A percentile compares a stretch with the other conserved stretches of the same genome.
Conservation (phyloP, 176 grass and related monocot species). For the maize (Zea mays) region DNA sequence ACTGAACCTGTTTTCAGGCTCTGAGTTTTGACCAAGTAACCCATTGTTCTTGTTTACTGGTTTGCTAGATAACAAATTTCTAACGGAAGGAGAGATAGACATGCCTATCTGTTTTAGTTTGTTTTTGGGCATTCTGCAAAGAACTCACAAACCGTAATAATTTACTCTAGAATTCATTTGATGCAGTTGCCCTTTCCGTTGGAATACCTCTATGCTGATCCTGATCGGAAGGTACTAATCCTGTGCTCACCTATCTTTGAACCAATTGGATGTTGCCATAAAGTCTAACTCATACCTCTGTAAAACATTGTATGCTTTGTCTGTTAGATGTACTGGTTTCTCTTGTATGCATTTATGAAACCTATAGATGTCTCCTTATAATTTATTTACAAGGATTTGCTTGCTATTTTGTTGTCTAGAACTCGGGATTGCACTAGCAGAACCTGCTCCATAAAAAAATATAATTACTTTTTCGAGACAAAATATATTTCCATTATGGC, state of each 20-base stretch:
- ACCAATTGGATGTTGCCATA: constrained; percentile 19
- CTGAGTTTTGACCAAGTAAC: no score
- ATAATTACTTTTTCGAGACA: no score
- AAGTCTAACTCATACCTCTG: neutral
- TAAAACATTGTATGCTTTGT: neutral
- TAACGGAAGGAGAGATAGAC: no score
- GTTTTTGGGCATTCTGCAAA: no score
- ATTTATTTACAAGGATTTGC: neutral
- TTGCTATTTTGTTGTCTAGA: neutral
- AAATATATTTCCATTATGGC: no score
- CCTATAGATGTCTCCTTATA: neutral
- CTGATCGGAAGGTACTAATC: constrained; percentile 66
- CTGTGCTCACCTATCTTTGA: neutral
- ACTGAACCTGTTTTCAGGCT: neutral
- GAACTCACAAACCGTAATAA: no score
- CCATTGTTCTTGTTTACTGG: no score
- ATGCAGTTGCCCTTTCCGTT: no score
- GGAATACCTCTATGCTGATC: constrained; percentile 91
- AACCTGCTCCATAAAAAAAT: no score
- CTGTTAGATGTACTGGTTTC: neutral
- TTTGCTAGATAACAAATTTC: no score
- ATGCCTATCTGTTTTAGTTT: no score
- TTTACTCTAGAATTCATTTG: no score
- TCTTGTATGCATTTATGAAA: neutral
- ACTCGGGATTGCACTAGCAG: neutral